Evolutionary conservation across 108 stramenopile species (phyloP).

Genomic region (Fragilaria radians): DNA sequence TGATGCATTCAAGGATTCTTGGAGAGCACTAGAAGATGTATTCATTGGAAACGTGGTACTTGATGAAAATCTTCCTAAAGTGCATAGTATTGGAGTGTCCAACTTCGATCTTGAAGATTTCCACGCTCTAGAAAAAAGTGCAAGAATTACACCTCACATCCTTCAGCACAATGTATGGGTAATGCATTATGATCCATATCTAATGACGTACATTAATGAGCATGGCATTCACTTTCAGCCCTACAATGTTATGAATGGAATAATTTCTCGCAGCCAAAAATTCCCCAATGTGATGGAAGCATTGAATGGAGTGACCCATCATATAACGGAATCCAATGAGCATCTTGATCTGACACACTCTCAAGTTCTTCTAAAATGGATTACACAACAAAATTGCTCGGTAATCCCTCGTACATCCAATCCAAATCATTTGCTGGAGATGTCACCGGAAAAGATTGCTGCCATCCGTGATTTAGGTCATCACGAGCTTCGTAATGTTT

Average conservation of each 20-base stretch:
- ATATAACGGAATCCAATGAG: slow-evolving; percentile 19
- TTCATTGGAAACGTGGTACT: slow-evolving; percentile 18
- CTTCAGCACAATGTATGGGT: slow-evolving; percentile 70
- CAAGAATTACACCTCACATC: slow-evolving; percentile 49
- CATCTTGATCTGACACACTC: slow-evolving; percentile 25
- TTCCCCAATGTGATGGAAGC: slow-evolving; percentile 22
- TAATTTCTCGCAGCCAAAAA: slow-evolving; percentile 14
- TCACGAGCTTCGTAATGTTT: slow-evolving; percentile 22
- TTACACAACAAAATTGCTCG: slow-evolving; percentile 41
- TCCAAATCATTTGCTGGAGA: slow-evolving; percentile 32
- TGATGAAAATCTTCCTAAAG: slow-evolving; percentile 8
- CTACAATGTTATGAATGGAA: slow-evolving; percentile 65
- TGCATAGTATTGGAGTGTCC: slow-evolving; percentile 78
- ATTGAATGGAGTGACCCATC: slow-evolving; percentile 11
- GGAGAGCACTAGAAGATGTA: slow-evolving; percentile 74
- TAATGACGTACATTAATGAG: slow-evolving; percentile 44
- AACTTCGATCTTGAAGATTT: slow-evolving; percentile 77
- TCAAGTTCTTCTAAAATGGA: slow-evolving; percentile 44
- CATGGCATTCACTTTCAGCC: slow-evolving; percentile 54
- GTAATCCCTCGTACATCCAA: slow-evolving; percentile 47
- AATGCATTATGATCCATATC: slow-evolving; percentile 55
- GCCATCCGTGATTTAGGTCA: slow-evolving; percentile 32
- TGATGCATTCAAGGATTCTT: slow-evolving; percentile 72
- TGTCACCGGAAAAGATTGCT: slow-evolving; percentile 30
- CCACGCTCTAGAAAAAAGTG: slow-evolving; percentile 30